Conservation (phyloP, 202 grass and related monocot genomes). For the Schoenoplectus tabernaemontani region DNA sequence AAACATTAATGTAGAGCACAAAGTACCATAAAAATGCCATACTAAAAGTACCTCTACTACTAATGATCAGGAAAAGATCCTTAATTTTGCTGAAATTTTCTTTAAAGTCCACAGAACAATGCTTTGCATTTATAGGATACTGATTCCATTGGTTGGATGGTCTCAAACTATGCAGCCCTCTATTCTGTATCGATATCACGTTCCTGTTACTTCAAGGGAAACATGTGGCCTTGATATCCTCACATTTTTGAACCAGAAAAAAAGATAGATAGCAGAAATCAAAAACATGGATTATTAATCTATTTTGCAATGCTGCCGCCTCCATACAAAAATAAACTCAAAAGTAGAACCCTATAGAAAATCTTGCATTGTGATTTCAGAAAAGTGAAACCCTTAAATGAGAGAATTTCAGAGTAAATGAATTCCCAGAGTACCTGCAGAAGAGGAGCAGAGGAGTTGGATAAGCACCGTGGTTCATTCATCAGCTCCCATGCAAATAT, state of each 20-base stretch:
- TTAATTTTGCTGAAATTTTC: background rate
- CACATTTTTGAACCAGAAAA: background rate
- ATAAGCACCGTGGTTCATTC: constrained; percentile 83
- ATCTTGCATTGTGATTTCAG: background rate
- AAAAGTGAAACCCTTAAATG: background rate
- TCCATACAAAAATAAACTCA: background rate
- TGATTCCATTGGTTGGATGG: background rate
- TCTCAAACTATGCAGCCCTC: background rate
- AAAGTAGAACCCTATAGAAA: background rate
- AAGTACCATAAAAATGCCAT: background rate
- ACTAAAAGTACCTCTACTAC: background rate
- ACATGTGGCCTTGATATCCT: background rate
- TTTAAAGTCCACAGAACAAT: background rate
- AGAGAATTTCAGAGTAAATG: background rate
- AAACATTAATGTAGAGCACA: background rate
- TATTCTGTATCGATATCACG: background rate
- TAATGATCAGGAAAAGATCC: background rate
- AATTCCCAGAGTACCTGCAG: constrained; percentile 47
- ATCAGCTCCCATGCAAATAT: constrained; percentile 99
- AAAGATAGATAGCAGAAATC: background rate
- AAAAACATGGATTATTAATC: background rate
- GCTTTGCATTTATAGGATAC: background rate
- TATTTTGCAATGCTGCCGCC: background rate
- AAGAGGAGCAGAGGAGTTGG: constrained; percentile 59
- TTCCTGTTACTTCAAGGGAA: background rate